phyloP scores from a whole-genome alignment of 2,329 filamentous ascomycete genomes.

The Chaetomium sp. region DNA sequence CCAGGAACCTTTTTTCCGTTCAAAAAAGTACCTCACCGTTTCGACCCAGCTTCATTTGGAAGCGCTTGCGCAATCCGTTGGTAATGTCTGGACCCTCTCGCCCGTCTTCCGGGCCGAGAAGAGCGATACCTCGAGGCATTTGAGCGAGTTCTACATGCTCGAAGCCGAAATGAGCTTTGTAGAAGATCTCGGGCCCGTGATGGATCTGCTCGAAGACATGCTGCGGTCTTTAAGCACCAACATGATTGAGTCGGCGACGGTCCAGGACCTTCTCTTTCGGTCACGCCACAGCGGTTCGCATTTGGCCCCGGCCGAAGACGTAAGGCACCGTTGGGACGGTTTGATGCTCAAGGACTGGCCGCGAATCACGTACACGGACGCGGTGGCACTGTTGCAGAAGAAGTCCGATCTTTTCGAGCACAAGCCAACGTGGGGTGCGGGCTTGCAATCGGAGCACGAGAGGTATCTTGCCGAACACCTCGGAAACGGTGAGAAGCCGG shows the following conservation, averaged over 20 bases:
- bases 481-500: slow-evolving; percentile 51
- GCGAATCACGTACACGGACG: slow-evolving; percentile 74
- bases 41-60: slow-evolving; percentile 93
- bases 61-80: slow-evolving; percentile 79
- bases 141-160: slow-evolving; percentile 98
- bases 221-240: slow-evolving; percentile 47
- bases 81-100: slow-evolving; percentile 88
- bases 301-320: slow-evolving; percentile 40
- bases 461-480: slow-evolving; percentile 65
- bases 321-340: slow-evolving; percentile 66
- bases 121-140: slow-evolving; percentile 86
- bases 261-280: slow-evolving; percentile 36
- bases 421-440: slow-evolving; percentile 62
- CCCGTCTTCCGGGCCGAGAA: slow-evolving; percentile 91
- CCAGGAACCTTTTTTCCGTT: slow-evolving; percentile 64
- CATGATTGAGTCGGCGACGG: slow-evolving; percentile 37
- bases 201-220: slow-evolving; percentile 75
- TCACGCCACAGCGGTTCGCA: slow-evolving; percentile 26
- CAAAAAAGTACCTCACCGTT: slow-evolving; percentile 90
- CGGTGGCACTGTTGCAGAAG: slow-evolving; percentile 60
- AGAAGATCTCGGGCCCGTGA: slow-evolving; percentile 61
- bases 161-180: slow-evolving; percentile 85
- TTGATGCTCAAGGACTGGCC: slow-evolving; percentile 61
- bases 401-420: slow-evolving; percentile 60
- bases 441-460: slow-evolving; percentile 88